A percentile compares a stretch with the other conserved stretches of the same genome.
Evolutionary conservation across 768 basidiomycete species (phyloP).

Genomic region (Boletus fagicola): DNA sequence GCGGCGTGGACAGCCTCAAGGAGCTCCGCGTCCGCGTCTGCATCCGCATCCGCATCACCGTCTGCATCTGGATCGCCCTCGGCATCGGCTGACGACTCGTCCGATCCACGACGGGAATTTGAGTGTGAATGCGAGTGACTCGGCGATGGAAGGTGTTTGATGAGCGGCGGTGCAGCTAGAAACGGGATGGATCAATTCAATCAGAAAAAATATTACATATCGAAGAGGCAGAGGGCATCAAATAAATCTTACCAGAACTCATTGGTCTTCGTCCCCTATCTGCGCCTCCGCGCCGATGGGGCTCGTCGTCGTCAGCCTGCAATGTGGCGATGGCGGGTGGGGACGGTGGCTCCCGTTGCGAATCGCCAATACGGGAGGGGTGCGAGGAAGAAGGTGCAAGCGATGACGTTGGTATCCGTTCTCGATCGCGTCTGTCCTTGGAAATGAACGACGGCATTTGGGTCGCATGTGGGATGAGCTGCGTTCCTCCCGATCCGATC

Average conservation of each 20-base stretch:
- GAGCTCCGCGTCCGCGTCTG: constrained; percentile 44
- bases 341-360: constrained; percentile 32
- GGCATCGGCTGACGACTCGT: constrained; percentile 30
- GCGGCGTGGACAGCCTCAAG: constrained; percentile 53
- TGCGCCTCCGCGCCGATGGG: constrained; percentile 18
- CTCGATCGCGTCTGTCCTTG: constrained; percentile 30
- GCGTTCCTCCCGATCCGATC: constrained; percentile 27
- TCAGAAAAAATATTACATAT: constrained; percentile 1
- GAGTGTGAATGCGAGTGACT: constrained; percentile 24
- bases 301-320: constrained; percentile 27
- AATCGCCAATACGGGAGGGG: constrained; percentile 11
- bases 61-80: constrained; percentile 39
- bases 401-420: constrained; percentile 25
- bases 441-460: constrained; percentile 26
- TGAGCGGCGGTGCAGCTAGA: constrained; percentile 15
- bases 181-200: constrained; percentile 5
- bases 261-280: constrained; percentile 32
- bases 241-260: constrained; percentile 25
- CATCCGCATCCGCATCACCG: constrained; percentile 35
- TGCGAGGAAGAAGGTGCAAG: constrained; percentile 21
- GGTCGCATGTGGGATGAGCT: constrained; percentile 23
- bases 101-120: constrained; percentile 27
- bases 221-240: neutral
- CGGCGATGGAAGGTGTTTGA: constrained; percentile 28
- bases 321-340: constrained; percentile 34